phyloP scores from a whole-genome alignment of 805 yeast genomes.

The Nakazawaea peltata region DNA sequence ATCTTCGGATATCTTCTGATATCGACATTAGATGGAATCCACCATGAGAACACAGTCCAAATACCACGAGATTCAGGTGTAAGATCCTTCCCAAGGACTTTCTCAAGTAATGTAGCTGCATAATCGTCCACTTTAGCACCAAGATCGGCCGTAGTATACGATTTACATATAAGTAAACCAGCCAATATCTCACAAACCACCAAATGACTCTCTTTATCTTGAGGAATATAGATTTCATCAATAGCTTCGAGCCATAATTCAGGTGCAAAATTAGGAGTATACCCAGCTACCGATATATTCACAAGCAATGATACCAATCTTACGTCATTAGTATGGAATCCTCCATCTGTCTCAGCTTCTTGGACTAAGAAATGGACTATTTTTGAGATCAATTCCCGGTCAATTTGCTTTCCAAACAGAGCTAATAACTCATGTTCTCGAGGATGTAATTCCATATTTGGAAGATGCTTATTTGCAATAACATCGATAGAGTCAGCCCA shows the following conservation, averaged over 20 bases:
- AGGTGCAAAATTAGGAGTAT: slow-evolving; percentile 32
- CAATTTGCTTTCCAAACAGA: slow-evolving; percentile 35
- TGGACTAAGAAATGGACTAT: slow-evolving; percentile 46
- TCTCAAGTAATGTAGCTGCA: slow-evolving; percentile 33
- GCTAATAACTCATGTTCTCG: slow-evolving; percentile 35
- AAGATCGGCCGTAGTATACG: slow-evolving; percentile 27
- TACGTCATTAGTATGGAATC: slow-evolving; percentile 60
- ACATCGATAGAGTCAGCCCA: slow-evolving; percentile 59
- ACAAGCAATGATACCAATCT: slow-evolving; percentile 44
- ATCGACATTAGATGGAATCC: slow-evolving; percentile 63
- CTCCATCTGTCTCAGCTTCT: slow-evolving; percentile 62
- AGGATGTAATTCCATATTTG: slow-evolving; percentile 23
- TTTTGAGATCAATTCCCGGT: slow-evolving; percentile 49
- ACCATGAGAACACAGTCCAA: slow-evolving; percentile 74
- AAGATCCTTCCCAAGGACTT: slow-evolving; percentile 47
- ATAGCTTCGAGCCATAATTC: slow-evolving; percentile 47
- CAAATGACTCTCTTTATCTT: slow-evolving; percentile 72
- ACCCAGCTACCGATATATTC: slow-evolving; percentile 37
- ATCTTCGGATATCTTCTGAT: slow-evolving; percentile 56
- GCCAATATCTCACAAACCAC: slow-evolving; percentile 62
- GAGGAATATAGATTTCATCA: slow-evolving; percentile 42
- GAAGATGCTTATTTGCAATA: slow-evolving; percentile 24
- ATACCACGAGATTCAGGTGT: slow-evolving; percentile 66
- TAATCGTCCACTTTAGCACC: slow-evolving; percentile 34
- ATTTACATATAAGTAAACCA: slow-evolving; percentile 50